phyloP scores from a whole-genome alignment of 768 basidiomycete genomes.

The Macrolepiota albuminosa region DNA sequence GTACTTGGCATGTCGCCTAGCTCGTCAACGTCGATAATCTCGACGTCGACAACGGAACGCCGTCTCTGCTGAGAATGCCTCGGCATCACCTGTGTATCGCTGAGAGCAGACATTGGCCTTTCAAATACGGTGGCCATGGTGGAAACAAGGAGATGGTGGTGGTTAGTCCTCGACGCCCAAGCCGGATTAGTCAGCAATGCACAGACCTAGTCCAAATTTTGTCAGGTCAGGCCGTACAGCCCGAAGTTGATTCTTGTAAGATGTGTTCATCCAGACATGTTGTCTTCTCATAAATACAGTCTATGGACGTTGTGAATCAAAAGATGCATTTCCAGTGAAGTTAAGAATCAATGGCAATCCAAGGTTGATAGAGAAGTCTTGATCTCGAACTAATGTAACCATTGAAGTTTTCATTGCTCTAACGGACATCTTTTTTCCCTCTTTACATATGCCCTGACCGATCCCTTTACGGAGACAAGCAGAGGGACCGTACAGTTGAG shows the following conservation, averaged over 20 bases:
- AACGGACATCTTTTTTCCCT: too few species aligned
- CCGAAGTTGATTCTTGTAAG: background rate
- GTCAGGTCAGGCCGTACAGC: background rate
- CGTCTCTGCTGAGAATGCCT: conserved; percentile 13
- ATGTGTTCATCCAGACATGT: too few species aligned
- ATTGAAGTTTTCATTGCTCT: too few species aligned
- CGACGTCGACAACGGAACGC: conserved; percentile 32
- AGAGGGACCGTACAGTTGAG: too few species aligned
- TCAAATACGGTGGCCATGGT: conserved; percentile 29
- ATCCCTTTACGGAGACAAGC: too few species aligned
- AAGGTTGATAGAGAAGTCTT: too few species aligned
- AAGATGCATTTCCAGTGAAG: too few species aligned
- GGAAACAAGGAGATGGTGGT: conserved; percentile 17
- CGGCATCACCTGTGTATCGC: conserved; percentile 13
- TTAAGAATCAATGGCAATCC: too few species aligned
- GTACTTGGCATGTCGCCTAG: conserved; percentile 21
- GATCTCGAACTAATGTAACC: too few species aligned
- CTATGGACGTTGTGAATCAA: too few species aligned
- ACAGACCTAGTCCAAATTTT: background rate
- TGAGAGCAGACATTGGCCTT: conserved; percentile 21
- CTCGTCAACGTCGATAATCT: conserved; percentile 43
- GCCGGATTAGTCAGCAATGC: conserved; percentile 9
- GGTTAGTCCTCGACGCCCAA: conserved; percentile 12
- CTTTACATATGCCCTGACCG: too few species aligned
- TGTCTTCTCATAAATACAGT: too few species aligned